These are phyloP conservation scores for Penicillium taxi DNA, from an alignment of 495 filamentous ascomycete genomes.

Conservation along the genomic window DNA sequence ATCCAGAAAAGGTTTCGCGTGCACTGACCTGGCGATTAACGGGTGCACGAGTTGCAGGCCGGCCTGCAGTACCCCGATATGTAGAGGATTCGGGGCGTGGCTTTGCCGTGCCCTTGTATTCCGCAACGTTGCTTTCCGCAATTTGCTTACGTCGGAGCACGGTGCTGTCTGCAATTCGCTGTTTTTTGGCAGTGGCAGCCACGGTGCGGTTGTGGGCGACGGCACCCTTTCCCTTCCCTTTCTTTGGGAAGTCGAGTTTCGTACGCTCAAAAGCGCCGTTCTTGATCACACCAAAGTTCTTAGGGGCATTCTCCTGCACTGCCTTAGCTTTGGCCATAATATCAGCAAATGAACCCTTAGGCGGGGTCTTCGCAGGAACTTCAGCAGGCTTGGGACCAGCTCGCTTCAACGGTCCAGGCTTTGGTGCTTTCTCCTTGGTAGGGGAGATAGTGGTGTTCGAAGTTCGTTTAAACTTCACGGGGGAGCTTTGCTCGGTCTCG, in stretches of 20 bases:
- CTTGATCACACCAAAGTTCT: constrained; percentile 27
- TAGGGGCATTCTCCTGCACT: constrained; percentile 29
- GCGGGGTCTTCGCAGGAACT: constrained; percentile 25
- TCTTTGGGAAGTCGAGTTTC: constrained; percentile 25
- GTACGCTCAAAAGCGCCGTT: constrained; percentile 31
- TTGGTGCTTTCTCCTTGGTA: constrained; percentile 2
- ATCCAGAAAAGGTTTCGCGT: constrained; percentile 40
- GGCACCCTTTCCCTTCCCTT: constrained; percentile 15
- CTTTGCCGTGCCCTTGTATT: constrained; percentile 49
- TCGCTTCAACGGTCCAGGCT: constrained; percentile 6
- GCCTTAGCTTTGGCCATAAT: constrained; percentile 35
- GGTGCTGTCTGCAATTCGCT: too few relatives aligned
- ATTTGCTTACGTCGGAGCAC: too few relatives aligned
- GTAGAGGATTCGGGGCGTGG: constrained; percentile 28
- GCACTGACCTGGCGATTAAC: constrained; percentile 32
- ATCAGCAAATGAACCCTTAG: constrained; percentile 38
- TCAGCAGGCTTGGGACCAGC: constrained; percentile 1
- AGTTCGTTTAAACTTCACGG: constrained; percentile 5
- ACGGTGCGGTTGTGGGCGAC: background rate
- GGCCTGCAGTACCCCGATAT: constrained; percentile 52
- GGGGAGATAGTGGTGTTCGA: too few relatives aligned
- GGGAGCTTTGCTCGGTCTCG: constrained; percentile 6
- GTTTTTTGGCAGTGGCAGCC: background rate
- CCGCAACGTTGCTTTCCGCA: constrained; percentile 17
- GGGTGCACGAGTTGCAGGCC: constrained; percentile 20